phyloP scores from a whole-genome alignment of 2,329 filamentous ascomycete genomes.

The Neurospora sp. region DNA sequence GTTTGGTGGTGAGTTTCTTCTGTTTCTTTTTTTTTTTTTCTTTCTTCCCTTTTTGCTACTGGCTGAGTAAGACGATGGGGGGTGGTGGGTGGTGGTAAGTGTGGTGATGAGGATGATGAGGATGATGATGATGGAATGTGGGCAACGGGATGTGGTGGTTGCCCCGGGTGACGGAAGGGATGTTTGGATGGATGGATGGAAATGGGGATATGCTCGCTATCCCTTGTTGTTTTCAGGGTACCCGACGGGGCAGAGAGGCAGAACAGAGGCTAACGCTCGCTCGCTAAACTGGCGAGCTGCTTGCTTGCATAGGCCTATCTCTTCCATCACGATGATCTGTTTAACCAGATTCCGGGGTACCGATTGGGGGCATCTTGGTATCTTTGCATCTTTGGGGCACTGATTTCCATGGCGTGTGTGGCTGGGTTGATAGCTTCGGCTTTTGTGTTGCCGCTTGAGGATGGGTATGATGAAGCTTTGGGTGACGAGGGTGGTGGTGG shows the following conservation, averaged over 20 bases:
- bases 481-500: conserved; percentile 24
- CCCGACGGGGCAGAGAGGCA: not conserved
- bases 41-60: conserved; percentile 38
- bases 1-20: not conserved
- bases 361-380: conserved; percentile 69
- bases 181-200: not conserved
- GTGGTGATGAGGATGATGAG: conserved; percentile 65
- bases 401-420: conserved; percentile 41
- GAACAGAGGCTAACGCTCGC: not conserved
- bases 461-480: conserved; percentile 65
- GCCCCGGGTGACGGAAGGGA: not conserved
- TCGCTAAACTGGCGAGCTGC: conserved; percentile 1
- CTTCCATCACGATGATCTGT: conserved; percentile 73
- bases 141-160: not conserved
- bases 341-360: conserved; percentile 65
- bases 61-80: conserved; percentile 55
- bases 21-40: not conserved
- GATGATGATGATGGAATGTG: conserved; percentile 32
- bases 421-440: conserved; percentile 56
- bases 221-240: not conserved
- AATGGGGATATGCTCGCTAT: not conserved
- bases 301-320: conserved; percentile 56
- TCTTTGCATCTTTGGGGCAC: conserved; percentile 50
- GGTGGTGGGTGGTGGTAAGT: conserved; percentile 52
- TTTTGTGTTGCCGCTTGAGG: conserved; percentile 64